Evolutionary conservation across 345 rosid species (phyloP).

Genomic region (Murraya koenigii): DNA sequence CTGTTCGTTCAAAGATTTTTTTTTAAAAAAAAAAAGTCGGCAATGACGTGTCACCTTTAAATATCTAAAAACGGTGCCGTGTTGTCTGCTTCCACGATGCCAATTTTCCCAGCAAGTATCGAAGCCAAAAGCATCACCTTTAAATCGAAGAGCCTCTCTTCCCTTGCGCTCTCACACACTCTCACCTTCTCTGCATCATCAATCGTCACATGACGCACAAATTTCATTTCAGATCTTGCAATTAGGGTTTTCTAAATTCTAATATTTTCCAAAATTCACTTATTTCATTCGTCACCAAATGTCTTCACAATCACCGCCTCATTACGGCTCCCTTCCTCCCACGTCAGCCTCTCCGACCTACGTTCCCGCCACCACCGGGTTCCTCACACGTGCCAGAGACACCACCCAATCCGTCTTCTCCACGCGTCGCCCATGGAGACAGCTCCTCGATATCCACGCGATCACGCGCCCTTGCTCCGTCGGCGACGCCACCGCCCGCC

Average conservation of each 20-base stretch:
- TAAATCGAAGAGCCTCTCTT: background rate
- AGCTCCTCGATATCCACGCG: slow-evolving; percentile 32
- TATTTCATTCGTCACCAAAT: background rate
- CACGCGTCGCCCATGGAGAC: slow-evolving; percentile 66
- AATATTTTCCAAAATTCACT: background rate
- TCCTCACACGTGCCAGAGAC: slow-evolving; percentile 30
- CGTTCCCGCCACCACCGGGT: slow-evolving; percentile 18
- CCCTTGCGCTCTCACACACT: background rate
- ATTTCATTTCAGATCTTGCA: background rate
- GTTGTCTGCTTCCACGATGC: background rate
- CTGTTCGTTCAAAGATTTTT: too few species aligned
- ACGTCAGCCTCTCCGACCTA: background rate
- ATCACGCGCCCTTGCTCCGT: slow-evolving; percentile 40
- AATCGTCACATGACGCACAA: background rate
- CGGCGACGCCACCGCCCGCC: slow-evolving; percentile 45
- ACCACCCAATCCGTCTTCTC: slow-evolving; percentile 28
- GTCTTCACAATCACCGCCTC: slow-evolving; percentile 17
- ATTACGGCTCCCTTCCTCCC: slow-evolving; percentile 21
- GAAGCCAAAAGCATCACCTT: background rate
- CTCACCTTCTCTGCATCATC: background rate
- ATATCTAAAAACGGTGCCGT: background rate
- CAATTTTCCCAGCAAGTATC: background rate
- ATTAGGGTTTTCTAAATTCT: slow-evolving; percentile 5
- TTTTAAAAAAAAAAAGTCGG: background rate
- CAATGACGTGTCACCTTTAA: background rate